Evolutionary conservation across 495 filamentous ascomycete genomes (phyloP), one percentile per base, ranked within the genome.

Genomic region (Neurospora tetrasperma): DNA sequence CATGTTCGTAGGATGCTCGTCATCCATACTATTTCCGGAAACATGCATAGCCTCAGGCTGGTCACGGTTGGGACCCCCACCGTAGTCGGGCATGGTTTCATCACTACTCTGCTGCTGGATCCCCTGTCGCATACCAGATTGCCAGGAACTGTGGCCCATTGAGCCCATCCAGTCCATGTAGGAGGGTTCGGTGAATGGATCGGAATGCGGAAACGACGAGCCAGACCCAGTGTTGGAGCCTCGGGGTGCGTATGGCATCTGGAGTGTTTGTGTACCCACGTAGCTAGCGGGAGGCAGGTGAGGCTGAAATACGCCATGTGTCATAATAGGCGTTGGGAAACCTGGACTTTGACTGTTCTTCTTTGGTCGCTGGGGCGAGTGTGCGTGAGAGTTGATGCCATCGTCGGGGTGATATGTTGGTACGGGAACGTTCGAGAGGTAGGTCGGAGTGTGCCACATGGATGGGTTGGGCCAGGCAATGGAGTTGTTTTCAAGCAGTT

Each of bases 401-500:
- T 84, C 82, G 11, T 84, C 80, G 14, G 81, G 79, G 23, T 80
- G 81, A 11, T 80, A 82, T 10, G 84, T 77, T 27, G 82, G 83
- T 0, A 83, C 80, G 5, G 84, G 79, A 74, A 82, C 76, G 11
- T 78, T 74, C 11, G 80, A 74, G 69, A 79, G 80, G 68, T 80
- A 74, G 35, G 82, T 71, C 11, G 83, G 75, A 27, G 88, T 87
- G 14, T 82, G 85, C 90, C 89, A 94, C 91, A 94, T 93, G 23
- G 80, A 79, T 66, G 87, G 85, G 80, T 93, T 94, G 3, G 93
- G 93, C 92, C 92, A 96, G 18, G 93, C 92, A 76, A 96, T 93
- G n/a, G 85, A 86, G 42, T 89, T 90, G 71, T 82, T 86, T 78
- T 95, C 92, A n/a, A 96, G 84, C 12, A 94, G 84, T 48, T 92